Percentiles rank a stretch among this genome's conserved stretches.
Evolutionary conservation across 768 basidiomycete species (phyloP).

Genomic region (Astraeus odoratus): DNA sequence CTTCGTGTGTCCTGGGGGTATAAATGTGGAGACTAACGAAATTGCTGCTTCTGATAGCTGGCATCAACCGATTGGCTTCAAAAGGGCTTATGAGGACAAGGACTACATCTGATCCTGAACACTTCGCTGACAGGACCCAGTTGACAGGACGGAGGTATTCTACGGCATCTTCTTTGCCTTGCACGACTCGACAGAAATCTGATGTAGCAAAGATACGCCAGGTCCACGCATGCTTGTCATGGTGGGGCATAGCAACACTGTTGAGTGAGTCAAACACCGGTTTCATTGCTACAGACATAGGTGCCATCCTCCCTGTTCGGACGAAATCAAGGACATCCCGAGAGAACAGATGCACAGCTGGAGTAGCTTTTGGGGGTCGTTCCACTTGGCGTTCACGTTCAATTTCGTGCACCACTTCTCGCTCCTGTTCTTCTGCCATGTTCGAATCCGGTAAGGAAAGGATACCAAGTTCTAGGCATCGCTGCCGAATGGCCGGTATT

Average conservation of each 20-base stretch:
- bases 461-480: constrained; percentile 14
- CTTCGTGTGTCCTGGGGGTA: constrained; percentile 29
- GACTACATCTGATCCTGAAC: constrained; percentile 6
- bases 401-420: constrained; percentile 40
- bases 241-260: constrained; percentile 2
- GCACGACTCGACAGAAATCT: constrained; percentile 11
- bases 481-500: constrained; percentile 8
- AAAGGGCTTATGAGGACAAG: constrained; percentile 34
- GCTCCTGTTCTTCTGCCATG: constrained; percentile 45
- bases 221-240: constrained; percentile 19
- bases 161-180: background rate
- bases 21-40: constrained; percentile 37
- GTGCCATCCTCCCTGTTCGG: constrained; percentile 19
- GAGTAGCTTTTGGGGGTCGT: constrained; percentile 24
- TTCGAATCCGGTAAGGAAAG: constrained; percentile 9
- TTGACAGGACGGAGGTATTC: constrained; percentile 24
- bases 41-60: constrained; percentile 28
- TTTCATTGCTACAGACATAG: constrained; percentile 15
- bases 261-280: constrained; percentile 10
- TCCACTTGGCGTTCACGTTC: constrained; percentile 36
- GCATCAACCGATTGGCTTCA: constrained; percentile 34
- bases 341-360: constrained; percentile 19
- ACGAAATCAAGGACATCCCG: constrained; percentile 20
- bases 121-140: constrained; percentile 18
- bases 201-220: constrained; percentile 9